Base-by-base conservation (phyloP, 495 filamentous ascomycete species). In the Podospora didyma region DNA sequence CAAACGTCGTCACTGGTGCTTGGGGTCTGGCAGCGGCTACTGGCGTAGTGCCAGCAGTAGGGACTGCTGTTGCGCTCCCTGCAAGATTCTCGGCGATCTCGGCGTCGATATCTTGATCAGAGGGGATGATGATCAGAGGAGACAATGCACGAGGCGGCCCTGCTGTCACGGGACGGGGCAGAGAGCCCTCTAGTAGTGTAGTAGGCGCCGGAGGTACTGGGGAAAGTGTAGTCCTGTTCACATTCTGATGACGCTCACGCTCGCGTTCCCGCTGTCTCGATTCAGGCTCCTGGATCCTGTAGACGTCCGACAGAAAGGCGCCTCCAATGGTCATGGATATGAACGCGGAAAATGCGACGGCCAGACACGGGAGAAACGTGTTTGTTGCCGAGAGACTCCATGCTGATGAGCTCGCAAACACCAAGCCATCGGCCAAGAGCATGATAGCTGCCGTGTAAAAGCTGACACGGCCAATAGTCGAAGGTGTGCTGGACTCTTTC, bases 401-500 rank as follows among this genome's bases (percentile, higher is more conserved):
- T 44, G 88, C 82, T 0, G 78, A 76, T 39, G 92, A 75, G 37
- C 73, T 74, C 0, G 73, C 73, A 54, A 89, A 84, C 9, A 82
- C 71, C 59, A 86, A 73, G 10, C 89, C 88, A 70, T 97, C 94
- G 14, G 87, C 90, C 51, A 96, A 77, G n/a, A 89, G 77, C 84
- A 97, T 90, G 65, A 90, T 84, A 49, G 82, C 82, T 56, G 92
- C 83, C 0, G 90, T 93, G 69, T 87, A 92, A 70, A 96, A 90
- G 74, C 93, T 96, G 67, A 97, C 82, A 16, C 94, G 83, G 60
- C 90, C 93, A 44, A 90, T 77, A 0, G 93, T 98, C 1, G 92
- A 97, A n/a, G 94, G 93, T 5, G 94, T 98, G 31, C 84, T 90
- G 3, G 92, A 84, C 61, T 97, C 90, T 68, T 92, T 93, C 74